Base-by-base conservation (phyloP, 208 protist genomes). In the Porcisia deanei region DNA sequence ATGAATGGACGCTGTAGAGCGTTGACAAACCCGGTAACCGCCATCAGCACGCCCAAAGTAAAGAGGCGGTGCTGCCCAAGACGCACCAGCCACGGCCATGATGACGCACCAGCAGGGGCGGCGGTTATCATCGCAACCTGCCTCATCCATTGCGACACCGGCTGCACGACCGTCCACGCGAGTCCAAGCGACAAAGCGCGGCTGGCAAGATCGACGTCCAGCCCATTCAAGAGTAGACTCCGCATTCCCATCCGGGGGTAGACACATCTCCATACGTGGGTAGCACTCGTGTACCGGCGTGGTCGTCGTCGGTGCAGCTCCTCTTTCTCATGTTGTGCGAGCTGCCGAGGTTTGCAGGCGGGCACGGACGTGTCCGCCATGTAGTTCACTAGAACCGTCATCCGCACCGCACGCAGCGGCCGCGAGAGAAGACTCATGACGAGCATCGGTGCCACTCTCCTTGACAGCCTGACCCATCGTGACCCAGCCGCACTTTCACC, bases 1-100 rank as follows among this genome's bases (percentile, higher is more conserved):
- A 82, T 75, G 68, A 88, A 85, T 3, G 86, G 86, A 16, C 84
- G 79, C 68, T 84, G 79, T 55, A 88, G 52, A 6, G 76, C 69
- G 43, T 75, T 80, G 39, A 86, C 76, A 37, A 69, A 53, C 49
- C 80, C 64, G 12, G 77, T 37, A 25, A 76, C 55, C 18, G 73
- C 65, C 37, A 84, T 43, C 16, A 85, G 71, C 22, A 75, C 82
- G 0, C 66, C 74, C 34, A 75, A 66, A 43, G 73, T 39, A 43
- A 78, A 79, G 61, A 67, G 67, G 34, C 79, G 67, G 61, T 68
- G 20, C 55, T 78, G 74, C 4, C 69, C 74, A 37, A 83, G 52
- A 14, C 74, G 67, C 20, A 54, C 34, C 37, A 79, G 59, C 64
- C 77, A 22, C 64, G 52, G 64, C 18, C 45, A 25, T 2, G 71